phyloP scores from a whole-genome alignment of 192 early-diverging fungal genomes.

The Backusella tarrabulga region DNA sequence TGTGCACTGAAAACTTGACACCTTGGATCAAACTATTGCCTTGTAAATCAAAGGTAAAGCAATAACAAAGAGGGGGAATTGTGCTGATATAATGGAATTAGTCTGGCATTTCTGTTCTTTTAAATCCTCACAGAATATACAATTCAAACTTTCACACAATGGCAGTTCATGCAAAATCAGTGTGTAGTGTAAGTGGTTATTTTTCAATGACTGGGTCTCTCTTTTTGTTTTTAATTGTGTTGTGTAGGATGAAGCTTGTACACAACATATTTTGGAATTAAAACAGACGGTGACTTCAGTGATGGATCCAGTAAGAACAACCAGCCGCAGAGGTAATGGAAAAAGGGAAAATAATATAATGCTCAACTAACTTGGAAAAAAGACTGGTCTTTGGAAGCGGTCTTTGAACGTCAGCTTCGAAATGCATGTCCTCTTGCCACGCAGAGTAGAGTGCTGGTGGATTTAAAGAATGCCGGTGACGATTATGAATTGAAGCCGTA shows the following conservation, averaged over 20 bases:
- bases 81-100: constrained; percentile 25
- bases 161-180: constrained; percentile 64
- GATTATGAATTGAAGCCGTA: constrained; percentile 30
- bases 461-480: constrained; percentile 32
- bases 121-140: constrained; percentile 91
- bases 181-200: constrained; percentile 39
- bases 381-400: constrained; percentile 50
- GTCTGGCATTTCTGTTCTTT: constrained; percentile 82
- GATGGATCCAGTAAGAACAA: constrained; percentile 65
- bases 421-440: constrained; percentile 52
- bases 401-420: constrained; percentile 47
- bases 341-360: not conserved
- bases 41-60: constrained; percentile 76
- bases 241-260: constrained; percentile 45
- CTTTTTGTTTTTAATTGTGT: not conserved
- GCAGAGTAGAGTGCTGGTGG: constrained; percentile 40
- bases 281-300: constrained; percentile 79
- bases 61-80: not conserved
- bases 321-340: constrained; percentile 41
- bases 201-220: not conserved
- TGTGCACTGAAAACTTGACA: constrained; percentile 98
- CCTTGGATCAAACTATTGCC: constrained; percentile 96
- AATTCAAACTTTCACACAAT: constrained; percentile 92
- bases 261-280: constrained; percentile 53
- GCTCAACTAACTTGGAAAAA: not conserved